Evolutionary conservation across 2,329 filamentous ascomycete species (phyloP).

Genomic region (Aspergillus sp.): DNA sequence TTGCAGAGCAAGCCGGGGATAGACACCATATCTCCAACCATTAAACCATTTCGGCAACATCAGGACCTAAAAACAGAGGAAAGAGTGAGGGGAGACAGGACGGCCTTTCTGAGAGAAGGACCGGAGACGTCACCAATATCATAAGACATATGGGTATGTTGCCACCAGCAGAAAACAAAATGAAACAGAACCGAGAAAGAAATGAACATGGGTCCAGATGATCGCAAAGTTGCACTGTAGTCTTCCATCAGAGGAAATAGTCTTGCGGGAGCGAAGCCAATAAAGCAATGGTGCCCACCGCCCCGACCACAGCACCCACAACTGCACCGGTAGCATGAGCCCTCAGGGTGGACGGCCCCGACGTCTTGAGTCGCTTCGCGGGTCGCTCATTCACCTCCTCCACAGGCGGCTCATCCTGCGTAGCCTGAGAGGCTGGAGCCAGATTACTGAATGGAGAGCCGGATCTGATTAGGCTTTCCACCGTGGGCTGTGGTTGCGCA

Average conservation of each 20-base stretch:
- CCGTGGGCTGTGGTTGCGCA: conserved; percentile 21
- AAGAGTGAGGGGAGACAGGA: no score
- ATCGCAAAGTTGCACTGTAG: background rate
- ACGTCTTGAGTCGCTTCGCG: conserved; percentile 27
- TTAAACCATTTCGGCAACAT: no score
- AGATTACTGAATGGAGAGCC: conserved; percentile 6
- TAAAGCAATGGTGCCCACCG: conserved; percentile 39
- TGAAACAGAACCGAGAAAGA: background rate
- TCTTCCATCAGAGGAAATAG: conserved; percentile 35
- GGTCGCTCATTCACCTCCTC: conserved; percentile 19
- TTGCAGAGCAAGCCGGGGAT: no score
- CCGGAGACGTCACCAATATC: no score
- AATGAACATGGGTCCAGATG: background rate
- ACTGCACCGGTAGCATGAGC: conserved; percentile 40
- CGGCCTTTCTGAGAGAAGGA: no score
- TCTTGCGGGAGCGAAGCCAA: conserved; percentile 43
- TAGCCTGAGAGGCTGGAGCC: background rate
- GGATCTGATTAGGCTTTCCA: conserved; percentile 8
- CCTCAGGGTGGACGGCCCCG: conserved; percentile 20
- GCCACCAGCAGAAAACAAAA: background rate
- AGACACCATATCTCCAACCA: no score
- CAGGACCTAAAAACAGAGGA: no score
- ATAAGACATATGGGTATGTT: background rate
- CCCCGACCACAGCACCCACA: conserved; percentile 40
- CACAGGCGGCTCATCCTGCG: conserved; percentile 3